Conservation (phyloP, 352 stramenopile species). For the Globisporangium parvum region DNA sequence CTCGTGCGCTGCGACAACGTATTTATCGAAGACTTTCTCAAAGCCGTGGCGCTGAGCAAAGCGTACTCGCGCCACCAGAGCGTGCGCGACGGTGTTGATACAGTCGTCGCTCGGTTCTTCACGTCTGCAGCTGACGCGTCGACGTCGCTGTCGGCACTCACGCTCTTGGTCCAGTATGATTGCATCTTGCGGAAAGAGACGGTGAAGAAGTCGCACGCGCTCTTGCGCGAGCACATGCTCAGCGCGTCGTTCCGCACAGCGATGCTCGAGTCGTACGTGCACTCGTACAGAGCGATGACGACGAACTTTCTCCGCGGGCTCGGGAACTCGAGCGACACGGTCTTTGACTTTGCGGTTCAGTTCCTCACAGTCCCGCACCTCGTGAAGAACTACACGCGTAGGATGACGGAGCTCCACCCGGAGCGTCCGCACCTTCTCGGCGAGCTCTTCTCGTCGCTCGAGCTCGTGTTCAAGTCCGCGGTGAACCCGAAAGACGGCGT, state of each 20-base stretch:
- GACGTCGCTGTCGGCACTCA: conserved; percentile 23
- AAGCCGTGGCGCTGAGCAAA: conserved; percentile 45
- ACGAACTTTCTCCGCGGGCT: conserved; percentile 72
- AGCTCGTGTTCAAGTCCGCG: conserved; percentile 56
- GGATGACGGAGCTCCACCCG: conserved; percentile 38
- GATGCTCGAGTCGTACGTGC: conserved; percentile 74
- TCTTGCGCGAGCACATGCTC: conserved; percentile 77
- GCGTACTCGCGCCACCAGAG: conserved; percentile 49
- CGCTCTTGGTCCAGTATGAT: conserved; percentile 64
- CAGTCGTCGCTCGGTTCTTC: conserved; percentile 43
- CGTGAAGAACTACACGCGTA: conserved; percentile 67
- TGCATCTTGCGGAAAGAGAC: conserved; percentile 52
- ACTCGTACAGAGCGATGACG: conserved; percentile 68
- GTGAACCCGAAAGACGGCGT: conserved; percentile 28
- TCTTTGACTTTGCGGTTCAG: conserved; percentile 87
- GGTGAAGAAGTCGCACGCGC: conserved; percentile 46
- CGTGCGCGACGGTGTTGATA: conserved; percentile 57
- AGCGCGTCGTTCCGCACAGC: conserved; percentile 58
- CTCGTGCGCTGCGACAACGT: conserved; percentile 45
- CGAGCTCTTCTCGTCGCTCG: conserved; percentile 53
- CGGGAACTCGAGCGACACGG: conserved; percentile 77
- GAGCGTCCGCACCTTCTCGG: conserved; percentile 55
- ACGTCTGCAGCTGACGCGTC: conserved; percentile 3
- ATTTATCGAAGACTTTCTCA: conserved; percentile 76
- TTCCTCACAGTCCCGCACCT: conserved; percentile 81